These are phyloP conservation scores for Hippophae tibetana DNA, from an alignment of 306 rosid genomes.

Conservation along the genomic window DNA sequence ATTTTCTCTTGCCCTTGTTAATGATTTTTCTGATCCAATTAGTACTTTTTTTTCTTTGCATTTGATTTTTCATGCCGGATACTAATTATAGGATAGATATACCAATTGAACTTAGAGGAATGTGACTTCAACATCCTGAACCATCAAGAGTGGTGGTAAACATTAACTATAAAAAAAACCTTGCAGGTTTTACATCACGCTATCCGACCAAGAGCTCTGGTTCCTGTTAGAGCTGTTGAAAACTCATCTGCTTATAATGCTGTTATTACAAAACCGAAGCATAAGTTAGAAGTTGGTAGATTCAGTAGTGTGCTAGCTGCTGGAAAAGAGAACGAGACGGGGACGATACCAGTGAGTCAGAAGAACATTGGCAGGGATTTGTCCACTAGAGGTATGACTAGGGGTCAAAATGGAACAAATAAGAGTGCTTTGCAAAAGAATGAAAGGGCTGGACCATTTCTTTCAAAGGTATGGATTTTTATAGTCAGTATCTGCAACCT, in stretches of 20 bases:
- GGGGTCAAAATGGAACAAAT: conserved; percentile 22
- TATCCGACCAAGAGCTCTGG: conserved; percentile 28
- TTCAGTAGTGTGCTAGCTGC: conserved; percentile 19
- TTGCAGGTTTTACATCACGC: conserved; percentile 30
- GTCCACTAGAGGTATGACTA: conserved; percentile 16
- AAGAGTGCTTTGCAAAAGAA: conserved; percentile 17
- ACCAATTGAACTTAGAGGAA: neutral
- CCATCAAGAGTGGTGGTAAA: conserved; percentile 11
- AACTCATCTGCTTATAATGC: neutral
- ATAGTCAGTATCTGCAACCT: neutral
- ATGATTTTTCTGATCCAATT: no score
- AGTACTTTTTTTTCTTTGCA: neutral
- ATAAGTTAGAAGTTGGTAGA: conserved; percentile 22
- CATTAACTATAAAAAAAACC: conserved; percentile 8
- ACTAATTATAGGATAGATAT: neutral
- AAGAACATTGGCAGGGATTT: conserved; percentile 36
- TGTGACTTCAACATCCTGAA: conserved; percentile 2
- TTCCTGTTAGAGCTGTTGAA: conserved; percentile 25
- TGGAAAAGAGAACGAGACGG: conserved; percentile 44
- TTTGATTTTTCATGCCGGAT: neutral
- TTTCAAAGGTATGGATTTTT: conserved; percentile 23
- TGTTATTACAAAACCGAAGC: conserved; percentile 27
- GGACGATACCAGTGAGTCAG: conserved; percentile 17
- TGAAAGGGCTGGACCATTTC: conserved; percentile 20
- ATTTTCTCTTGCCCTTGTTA: no score